phyloP scores from a whole-genome alignment of 2,329 filamentous ascomycete species.

The Pseudocercospora fuligena region DNA sequence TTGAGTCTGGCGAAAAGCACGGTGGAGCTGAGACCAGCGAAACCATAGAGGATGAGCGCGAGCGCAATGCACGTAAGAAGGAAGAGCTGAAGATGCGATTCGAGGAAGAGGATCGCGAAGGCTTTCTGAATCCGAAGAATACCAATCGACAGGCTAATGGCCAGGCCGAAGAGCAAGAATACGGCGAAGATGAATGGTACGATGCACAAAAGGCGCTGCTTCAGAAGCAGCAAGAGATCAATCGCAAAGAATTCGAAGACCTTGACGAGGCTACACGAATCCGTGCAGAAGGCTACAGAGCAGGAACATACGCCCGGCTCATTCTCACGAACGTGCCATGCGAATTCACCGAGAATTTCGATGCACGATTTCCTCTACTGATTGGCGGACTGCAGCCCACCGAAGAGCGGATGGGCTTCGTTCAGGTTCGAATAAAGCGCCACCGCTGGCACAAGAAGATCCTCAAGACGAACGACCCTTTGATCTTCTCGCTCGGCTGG shows the following conservation, averaged over 20 bases:
- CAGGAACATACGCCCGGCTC: slow-evolving; percentile 91
- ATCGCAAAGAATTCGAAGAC: slow-evolving; percentile 87
- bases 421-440: slow-evolving; percentile 94
- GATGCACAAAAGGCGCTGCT: slow-evolving; percentile 93
- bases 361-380: slow-evolving; percentile 80
- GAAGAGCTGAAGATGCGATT: slow-evolving; percentile 94
- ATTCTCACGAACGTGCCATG: slow-evolving; percentile 87
- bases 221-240: slow-evolving; percentile 96
- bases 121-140: slow-evolving; percentile 87
- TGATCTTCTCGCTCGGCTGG: slow-evolving; percentile 97
- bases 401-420: slow-evolving; percentile 92
- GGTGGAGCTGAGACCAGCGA: slow-evolving; percentile 26
- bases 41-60: slow-evolving; percentile 67
- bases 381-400: slow-evolving; percentile 91
- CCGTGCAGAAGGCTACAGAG: slow-evolving; percentile 85
- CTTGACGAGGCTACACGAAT: slow-evolving; percentile 83
- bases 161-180: slow-evolving; percentile 72
- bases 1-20: slow-evolving; percentile 74
- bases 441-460: slow-evolving; percentile 99
- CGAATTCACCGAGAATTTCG: slow-evolving; percentile 85
- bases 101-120: slow-evolving; percentile 97
- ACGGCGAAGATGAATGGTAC: slow-evolving; percentile 98
- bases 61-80: slow-evolving; percentile 87
- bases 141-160: slow-evolving; percentile 70
- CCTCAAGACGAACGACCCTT: slow-evolving; percentile 93